phyloP scores from a whole-genome alignment of 768 basidiomycete genomes.

The Collybia sordida region DNA sequence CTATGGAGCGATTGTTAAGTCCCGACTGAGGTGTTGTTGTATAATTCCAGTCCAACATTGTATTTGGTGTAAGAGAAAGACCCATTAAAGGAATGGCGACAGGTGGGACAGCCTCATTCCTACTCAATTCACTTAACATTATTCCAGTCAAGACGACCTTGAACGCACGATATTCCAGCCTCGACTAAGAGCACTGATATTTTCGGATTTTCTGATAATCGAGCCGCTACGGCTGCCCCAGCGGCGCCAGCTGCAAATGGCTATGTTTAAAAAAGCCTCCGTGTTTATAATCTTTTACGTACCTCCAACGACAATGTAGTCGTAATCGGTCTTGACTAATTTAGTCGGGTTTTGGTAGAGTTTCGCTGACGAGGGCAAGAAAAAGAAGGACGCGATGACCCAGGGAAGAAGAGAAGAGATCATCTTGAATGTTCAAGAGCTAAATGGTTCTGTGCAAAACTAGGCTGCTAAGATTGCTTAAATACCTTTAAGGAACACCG shows the following conservation, averaged over 20 bases:
- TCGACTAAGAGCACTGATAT: conserved; percentile 6
- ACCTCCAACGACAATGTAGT: conserved; percentile 10
- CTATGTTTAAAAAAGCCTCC: not conserved
- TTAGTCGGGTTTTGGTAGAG: not conserved
- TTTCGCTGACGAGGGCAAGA: no score
- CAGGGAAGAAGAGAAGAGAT: no score
- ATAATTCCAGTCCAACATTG: not conserved
- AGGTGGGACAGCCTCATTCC: not conserved
- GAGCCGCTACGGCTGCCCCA: conserved; percentile 9
- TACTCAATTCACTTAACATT: conserved; percentile 1
- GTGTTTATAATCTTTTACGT: not conserved
- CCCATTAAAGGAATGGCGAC: not conserved
- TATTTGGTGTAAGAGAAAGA: not conserved
- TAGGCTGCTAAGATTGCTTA: no score
- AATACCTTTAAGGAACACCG: no score
- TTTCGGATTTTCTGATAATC: conserved; percentile 5
- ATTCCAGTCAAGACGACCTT: conserved; percentile 29
- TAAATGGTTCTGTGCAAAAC: no score
- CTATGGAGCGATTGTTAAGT: not conserved
- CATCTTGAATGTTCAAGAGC: no score
- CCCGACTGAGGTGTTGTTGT: not conserved
- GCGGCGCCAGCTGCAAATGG: conserved; percentile 5
- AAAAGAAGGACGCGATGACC: no score
- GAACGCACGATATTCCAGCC: conserved; percentile 23
- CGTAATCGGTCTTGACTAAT: conserved; percentile 5